A percentile compares a stretch with the other conserved stretches of the same genome.
Conservation (phyloP, 148 eudicot genomes). For the Fallopia convolvulus region DNA sequence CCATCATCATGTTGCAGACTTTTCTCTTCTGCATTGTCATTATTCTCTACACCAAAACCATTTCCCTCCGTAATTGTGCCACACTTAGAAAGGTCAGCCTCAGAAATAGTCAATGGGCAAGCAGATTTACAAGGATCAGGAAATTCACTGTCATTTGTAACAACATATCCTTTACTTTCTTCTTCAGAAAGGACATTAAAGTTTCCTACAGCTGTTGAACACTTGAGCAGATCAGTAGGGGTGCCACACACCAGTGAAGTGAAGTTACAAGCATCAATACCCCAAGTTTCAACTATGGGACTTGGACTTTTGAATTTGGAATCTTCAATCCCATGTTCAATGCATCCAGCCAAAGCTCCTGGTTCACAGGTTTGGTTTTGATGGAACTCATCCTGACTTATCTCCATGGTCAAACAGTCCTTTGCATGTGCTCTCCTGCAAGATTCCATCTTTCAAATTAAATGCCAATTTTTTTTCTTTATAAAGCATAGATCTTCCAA, state of each 20-base stretch:
- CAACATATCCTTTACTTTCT: not conserved
- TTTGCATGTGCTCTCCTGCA: slow-evolving; percentile 4
- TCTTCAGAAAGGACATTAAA: not conserved
- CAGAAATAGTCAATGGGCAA: not conserved
- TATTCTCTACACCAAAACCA: not conserved
- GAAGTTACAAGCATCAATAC: not conserved
- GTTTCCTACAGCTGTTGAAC: not conserved
- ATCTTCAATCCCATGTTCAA: not conserved
- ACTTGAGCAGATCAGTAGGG: not conserved
- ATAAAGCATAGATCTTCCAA: not conserved
- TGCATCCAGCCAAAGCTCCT: not conserved
- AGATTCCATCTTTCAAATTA: not conserved
- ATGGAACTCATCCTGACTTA: not conserved
- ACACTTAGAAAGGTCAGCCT: not conserved
- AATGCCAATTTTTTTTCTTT: not conserved
- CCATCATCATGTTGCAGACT: not conserved
- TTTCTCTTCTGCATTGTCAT: not conserved
- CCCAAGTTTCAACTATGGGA: not conserved
- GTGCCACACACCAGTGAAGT: not conserved
- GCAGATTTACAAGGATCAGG: not conserved
- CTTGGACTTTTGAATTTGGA: not conserved
- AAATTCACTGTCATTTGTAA: not conserved
- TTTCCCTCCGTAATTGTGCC: not conserved
- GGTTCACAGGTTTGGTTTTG: not conserved
- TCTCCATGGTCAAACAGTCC: not conserved